Base-by-base conservation (phyloP, 2,329 filamentous ascomycete species). In the Lasiodiplodia sp. region DNA sequence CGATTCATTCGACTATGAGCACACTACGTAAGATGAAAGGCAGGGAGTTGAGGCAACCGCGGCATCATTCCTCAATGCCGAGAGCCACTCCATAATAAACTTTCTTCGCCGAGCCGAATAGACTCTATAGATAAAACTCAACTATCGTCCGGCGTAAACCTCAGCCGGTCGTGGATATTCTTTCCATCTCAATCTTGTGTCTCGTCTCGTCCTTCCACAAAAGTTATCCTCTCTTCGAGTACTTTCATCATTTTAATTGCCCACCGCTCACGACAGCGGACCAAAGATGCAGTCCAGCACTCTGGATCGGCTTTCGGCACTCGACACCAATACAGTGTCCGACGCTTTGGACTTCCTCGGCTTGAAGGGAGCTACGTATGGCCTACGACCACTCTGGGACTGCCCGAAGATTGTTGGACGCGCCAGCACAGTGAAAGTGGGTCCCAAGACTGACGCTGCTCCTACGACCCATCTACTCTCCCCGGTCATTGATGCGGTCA, bases 261-360 rank as follows among this genome's bases (percentile, higher is more conserved):
- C 3, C 47, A 23, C 47, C 2, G 18, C 8, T 8, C 18, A 51
- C 47, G 6, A 23, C 47, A 51, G 4, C 11, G 3, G 2, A 51
- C 6, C 18, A 21, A 23, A 12, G 3, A 51, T 21, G 8, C 47
- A 51, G 11, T 21, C 47, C 47, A 51, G 47, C n/a, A 10, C 3
- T 51, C 1, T 51, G 47, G 47, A 51, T 2, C 47, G 47, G 2
- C 47, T 51, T 25, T 51, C 47, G 12, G 47, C 16, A 51, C n/a
- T 51, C 1, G 47, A 21, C 4, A 51, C 47, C 5, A 51, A 51
- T 11, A 25, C 47, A 51, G 47, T 51, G 47, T 51, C 47, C 6
- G 47, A 51, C 25, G 47, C 47, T 21, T 51, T 51, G 47, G 47
- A 51, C n/a, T 51, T 51, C 23, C 47, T 51, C 47, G 47, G n/a